Percentiles rank a stretch among this genome's conserved stretches.
These are phyloP conservation scores for Asterophora parasitica DNA, from an alignment of 768 basidiomycete genomes.

Conservation along the genomic window DNA sequence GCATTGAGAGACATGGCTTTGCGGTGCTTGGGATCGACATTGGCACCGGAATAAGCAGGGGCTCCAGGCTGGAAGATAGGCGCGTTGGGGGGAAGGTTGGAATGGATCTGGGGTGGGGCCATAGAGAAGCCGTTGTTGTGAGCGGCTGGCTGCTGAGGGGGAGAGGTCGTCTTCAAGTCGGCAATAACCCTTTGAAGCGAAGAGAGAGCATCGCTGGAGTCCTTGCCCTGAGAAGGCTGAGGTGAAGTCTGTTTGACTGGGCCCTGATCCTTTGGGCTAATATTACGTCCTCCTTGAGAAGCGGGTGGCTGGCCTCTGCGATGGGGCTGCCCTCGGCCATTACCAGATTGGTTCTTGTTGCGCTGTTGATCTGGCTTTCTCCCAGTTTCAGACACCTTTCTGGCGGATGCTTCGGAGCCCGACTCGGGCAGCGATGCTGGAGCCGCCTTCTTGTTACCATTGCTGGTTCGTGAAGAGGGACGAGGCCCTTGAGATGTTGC, in stretches of 20 bases:
- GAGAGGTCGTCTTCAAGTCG: constrained; percentile 84
- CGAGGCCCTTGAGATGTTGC: constrained; percentile 40
- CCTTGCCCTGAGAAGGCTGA: constrained; percentile 44
- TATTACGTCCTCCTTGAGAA: constrained; percentile 51
- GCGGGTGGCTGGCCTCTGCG: constrained; percentile 57
- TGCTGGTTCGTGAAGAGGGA: constrained; percentile 63
- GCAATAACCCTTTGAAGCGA: constrained; percentile 92
- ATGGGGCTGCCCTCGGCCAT: constrained; percentile 43
- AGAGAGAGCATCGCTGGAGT: constrained; percentile 76
- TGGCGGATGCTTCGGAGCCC: constrained; percentile 66
- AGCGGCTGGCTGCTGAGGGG: constrained; percentile 46
- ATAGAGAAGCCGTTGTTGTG: constrained; percentile 42
- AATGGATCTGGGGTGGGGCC: constrained; percentile 42
- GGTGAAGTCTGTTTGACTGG: constrained; percentile 43
- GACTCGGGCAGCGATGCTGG: constrained; percentile 50
- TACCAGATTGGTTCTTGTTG: constrained; percentile 46
- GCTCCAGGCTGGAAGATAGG: constrained; percentile 74
- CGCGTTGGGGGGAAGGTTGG: constrained; percentile 60
- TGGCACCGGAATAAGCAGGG: constrained; percentile 45
- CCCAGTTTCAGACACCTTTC: constrained; percentile 50
- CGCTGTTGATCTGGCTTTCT: constrained; percentile 53
- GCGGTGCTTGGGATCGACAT: constrained; percentile 64
- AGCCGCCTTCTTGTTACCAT: constrained; percentile 47
- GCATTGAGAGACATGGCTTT: constrained; percentile 75
- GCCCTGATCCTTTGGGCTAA: constrained; percentile 34